Evolutionary conservation across 495 filamentous ascomycete species (phyloP).

Genomic region (Delitschia confertaspora): DNA sequence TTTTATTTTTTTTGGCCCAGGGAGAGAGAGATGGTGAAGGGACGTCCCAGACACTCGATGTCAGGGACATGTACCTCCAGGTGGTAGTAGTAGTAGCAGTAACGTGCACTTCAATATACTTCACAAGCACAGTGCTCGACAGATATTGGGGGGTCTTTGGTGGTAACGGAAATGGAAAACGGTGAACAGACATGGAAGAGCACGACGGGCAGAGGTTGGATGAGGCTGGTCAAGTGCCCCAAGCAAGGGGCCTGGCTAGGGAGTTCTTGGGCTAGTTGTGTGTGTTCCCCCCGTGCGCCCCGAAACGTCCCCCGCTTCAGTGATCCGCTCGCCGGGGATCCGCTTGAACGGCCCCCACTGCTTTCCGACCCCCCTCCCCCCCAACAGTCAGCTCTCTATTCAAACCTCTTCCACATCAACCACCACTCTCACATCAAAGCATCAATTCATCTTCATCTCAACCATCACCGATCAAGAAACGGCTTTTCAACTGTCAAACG

Average conservation of each 20-base stretch:
- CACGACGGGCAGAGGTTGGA: no score
- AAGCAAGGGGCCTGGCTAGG: slow-evolving; percentile 1
- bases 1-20: no score
- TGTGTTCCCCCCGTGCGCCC: slow-evolving; percentile 8
- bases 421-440: neutral
- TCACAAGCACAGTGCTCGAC: no score
- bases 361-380: neutral
- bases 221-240: neutral
- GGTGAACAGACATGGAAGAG: no score
- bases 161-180: no score
- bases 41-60: no score
- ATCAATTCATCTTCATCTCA: neutral
- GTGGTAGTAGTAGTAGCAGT: no score
- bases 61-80: no score
- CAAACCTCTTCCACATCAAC: neutral
- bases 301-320: slow-evolving; percentile 17
- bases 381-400: slow-evolving; percentile 1
- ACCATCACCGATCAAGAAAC: neutral
- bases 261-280: no score
- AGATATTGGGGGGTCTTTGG: no score
- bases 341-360: neutral
- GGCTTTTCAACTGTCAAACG: neutral
- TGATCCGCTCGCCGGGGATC: neutral
- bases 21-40: no score
- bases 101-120: no score